Conservation (phyloP, 176 grass and related monocot genomes). For the Coix lacrymajobi region DNA sequence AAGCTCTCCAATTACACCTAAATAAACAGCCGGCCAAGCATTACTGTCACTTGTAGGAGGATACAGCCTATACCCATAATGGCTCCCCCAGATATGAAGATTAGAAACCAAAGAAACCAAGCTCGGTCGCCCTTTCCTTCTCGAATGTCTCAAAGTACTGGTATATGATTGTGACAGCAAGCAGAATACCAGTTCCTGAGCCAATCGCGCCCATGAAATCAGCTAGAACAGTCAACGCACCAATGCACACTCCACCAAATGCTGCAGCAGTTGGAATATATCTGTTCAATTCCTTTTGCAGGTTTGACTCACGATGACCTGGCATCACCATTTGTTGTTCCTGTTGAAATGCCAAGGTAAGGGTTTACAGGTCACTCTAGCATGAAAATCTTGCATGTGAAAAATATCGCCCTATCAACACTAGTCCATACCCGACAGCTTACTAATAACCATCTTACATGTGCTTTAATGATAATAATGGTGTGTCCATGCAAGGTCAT, state of each 20-base stretch:
- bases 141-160: constrained; percentile 54
- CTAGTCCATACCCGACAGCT: not conserved
- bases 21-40: constrained; percentile 20
- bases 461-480: not conserved
- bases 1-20: constrained; percentile 50
- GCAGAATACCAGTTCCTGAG: constrained; percentile 54
- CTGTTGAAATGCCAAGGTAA: constrained; percentile 14
- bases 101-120: constrained; percentile 81
- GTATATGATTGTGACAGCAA: constrained; percentile 55
- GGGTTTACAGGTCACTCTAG: not conserved
- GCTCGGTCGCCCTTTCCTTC: constrained; percentile 42
- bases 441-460: not conserved
- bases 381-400: not conserved
- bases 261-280: constrained; percentile 54
- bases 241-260: constrained; percentile 54
- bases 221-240: constrained; percentile 44
- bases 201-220: constrained; percentile 63
- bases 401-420: not conserved
- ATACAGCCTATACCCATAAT: constrained; percentile 5
- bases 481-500: not conserved
- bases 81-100: not conserved
- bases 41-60: constrained; percentile 5
- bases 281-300: constrained; percentile 58
- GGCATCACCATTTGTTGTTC: constrained; percentile 71
- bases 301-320: constrained; percentile 45